These are phyloP conservation scores for Eucalyptus victrix DNA, from an alignment of 345 rosid species.

Conservation along the genomic window DNA sequence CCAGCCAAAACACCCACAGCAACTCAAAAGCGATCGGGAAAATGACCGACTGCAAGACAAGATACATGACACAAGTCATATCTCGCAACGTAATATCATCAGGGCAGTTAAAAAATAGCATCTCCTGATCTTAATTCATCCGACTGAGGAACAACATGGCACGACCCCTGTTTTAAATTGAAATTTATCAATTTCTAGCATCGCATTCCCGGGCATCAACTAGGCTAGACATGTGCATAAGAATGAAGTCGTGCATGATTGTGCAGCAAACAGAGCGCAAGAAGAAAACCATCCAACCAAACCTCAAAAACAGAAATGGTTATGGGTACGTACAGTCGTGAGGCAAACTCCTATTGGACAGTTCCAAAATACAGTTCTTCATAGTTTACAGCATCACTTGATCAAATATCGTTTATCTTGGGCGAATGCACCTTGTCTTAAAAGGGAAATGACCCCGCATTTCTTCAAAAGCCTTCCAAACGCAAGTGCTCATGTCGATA, in stretches of 20 bases:
- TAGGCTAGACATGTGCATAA: not conserved
- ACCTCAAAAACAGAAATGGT: not conserved
- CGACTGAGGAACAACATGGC: not conserved
- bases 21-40: not conserved
- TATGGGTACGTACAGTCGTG: not conserved
- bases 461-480: too few species aligned
- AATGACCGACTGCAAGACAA: not conserved
- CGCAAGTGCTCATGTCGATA: too few species aligned
- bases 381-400: not conserved
- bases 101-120: not conserved
- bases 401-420: not conserved
- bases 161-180: too few species aligned
- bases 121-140: not conserved
- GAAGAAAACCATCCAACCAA: not conserved
- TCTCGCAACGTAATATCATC: not conserved
- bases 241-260: not conserved
- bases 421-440: too few species aligned
- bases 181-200: too few species aligned
- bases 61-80: not conserved
- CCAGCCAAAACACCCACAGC: not conserved
- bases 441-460: too few species aligned
- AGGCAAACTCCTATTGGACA: not conserved
- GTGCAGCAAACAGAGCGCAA: not conserved
- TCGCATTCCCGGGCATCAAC: not conserved
- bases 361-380: not conserved